Conservation (phyloP, 495 filamentous ascomycete species). For the Tuber magnatum region DNA sequence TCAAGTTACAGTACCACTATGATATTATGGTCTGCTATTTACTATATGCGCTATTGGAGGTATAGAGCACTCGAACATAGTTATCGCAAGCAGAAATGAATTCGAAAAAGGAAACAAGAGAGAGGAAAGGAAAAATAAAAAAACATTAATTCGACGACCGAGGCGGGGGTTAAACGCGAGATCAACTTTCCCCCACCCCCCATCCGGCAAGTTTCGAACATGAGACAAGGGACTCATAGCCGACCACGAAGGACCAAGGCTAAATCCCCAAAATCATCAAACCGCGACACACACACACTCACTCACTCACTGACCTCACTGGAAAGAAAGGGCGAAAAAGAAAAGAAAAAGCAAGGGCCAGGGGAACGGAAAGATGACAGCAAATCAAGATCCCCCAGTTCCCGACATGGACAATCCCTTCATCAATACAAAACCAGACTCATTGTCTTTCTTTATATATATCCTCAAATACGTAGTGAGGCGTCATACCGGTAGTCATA, state of each 20-base stretch:
- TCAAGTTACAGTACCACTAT: neutral
- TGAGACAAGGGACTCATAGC: neutral
- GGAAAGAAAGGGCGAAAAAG: neutral
- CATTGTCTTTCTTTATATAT: neutral
- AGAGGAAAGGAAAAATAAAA: too few relatives aligned
- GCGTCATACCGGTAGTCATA: neutral
- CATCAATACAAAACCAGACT: neutral
- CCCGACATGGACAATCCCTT: neutral
- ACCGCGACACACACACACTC: neutral
- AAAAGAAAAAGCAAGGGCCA: neutral
- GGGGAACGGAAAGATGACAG: neutral
- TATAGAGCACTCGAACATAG: neutral
- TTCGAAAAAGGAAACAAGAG: neutral
- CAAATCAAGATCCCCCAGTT: neutral
- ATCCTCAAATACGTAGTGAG: neutral
- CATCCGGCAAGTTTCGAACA: constrained; percentile 1
- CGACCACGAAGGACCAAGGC: neutral
- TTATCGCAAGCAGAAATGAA: neutral
- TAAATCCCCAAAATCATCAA: neutral
- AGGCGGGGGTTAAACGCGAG: neutral
- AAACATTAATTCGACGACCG: neutral
- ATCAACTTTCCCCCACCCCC: neutral
- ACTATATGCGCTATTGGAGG: neutral
- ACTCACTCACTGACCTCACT: neutral
- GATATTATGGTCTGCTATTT: neutral